Evolutionary conservation across 306 rosid species (phyloP), one percentile per base, ranked within the genome.

Genomic region (Medicago arabica): DNA sequence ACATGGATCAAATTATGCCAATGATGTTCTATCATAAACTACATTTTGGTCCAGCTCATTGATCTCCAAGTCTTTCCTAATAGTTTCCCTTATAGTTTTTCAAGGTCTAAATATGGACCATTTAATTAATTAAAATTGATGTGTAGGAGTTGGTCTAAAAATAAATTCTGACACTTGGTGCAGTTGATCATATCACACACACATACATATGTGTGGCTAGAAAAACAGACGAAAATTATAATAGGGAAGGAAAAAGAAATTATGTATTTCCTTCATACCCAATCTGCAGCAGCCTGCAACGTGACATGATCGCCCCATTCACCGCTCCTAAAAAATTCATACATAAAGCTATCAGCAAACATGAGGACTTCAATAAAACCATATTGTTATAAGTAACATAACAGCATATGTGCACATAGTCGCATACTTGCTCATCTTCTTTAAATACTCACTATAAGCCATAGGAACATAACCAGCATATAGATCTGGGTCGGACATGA

Each of bases 261-360:
- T 8, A 1, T 49, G 9, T 44, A 74, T 68, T 57, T 75, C 34
- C 51, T 5, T 64, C 84, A 34, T 92, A 95, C 99, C 97, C 86
- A 90, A 86, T 95, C 99, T 60, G 99, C 96, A 67, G 99, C 99
- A 78, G 99, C 99, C 86, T 95, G 99, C 81, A 95, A 80, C 0
- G 99, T 95, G 57, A 95, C 97, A 77, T 95, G 99, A 81, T 95
- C 99, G 38, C 99, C 99, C 99, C 99, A 95, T 83, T 95, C 99
- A 41, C 97, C 99, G 67, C 79, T 89, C 93, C 99, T 95, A 82
- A 40, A 83, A 84, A 82, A 86, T 84, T 71, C 80, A 81, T n/a
- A 66, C 25, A 49, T 15, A 70, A 76, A 49, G 65, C 34, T 19
- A 77, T 82, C 61, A 83, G 74, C 70, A 74, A 77, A 19, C 43